Evolutionary conservation across 208 protist genomes (phyloP).

Genomic region (Trypanosoma vivax): DNA sequence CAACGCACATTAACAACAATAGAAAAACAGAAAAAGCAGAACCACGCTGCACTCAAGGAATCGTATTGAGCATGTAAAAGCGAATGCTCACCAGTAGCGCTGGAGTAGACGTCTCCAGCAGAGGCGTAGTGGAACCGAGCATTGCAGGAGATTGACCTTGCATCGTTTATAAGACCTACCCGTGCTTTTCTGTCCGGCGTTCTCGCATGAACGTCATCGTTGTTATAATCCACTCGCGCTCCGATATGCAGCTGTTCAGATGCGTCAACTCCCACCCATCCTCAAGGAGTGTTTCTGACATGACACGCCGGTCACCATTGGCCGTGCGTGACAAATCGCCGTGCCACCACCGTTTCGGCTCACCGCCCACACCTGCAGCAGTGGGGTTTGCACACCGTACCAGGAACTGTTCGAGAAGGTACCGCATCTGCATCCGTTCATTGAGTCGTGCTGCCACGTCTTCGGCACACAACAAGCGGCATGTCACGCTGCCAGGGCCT

Average conservation of each 20-base stretch:
- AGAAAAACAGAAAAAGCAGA: constrained; percentile 15
- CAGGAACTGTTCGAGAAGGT: constrained; percentile 24
- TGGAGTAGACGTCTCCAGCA: too few species aligned
- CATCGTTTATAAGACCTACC: not conserved
- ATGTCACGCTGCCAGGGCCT: constrained; percentile 18
- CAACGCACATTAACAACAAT: constrained; percentile 1
- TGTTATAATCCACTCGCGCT: constrained; percentile 25
- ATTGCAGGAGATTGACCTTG: not conserved
- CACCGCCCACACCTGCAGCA: constrained; percentile 4
- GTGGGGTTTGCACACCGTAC: constrained; percentile 4
- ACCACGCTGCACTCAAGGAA: too few species aligned
- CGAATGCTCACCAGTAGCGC: too few species aligned
- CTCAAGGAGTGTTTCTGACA: constrained; percentile 15
- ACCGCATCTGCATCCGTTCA: constrained; percentile 18
- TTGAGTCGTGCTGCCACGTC: constrained; percentile 17
- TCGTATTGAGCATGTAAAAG: too few species aligned
- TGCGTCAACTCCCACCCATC: constrained; percentile 18
- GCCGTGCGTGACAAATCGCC: constrained; percentile 17
- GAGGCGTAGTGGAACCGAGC: too few species aligned
- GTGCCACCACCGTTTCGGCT: constrained; percentile 21
- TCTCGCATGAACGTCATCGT: constrained; percentile 22
- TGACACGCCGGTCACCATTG: constrained; percentile 13
- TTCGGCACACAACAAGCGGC: constrained; percentile 20
- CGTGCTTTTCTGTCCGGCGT: not conserved
- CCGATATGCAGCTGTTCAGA: constrained; percentile 16